Evolutionary conservation across 768 basidiomycete species (phyloP).

Genomic region (Postia placenta): DNA sequence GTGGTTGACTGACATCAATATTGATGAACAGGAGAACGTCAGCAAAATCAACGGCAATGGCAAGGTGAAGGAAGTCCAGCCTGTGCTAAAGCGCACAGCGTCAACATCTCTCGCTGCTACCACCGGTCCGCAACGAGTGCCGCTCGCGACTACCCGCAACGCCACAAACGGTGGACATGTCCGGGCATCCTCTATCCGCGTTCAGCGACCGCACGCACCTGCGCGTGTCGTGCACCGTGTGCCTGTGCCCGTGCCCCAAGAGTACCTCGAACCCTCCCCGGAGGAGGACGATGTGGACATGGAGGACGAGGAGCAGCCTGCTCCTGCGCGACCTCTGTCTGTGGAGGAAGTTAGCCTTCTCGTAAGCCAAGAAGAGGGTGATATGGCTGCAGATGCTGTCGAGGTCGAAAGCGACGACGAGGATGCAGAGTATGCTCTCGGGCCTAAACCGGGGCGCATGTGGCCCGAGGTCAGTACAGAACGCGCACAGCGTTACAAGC

Average conservation of each 20-base stretch:
- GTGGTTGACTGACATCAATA: background rate
- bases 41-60: conserved; percentile 38
- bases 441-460: conserved; percentile 27
- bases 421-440: conserved; percentile 3
- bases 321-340: conserved; percentile 23
- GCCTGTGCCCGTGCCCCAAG: conserved; percentile 29
- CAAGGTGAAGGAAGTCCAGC: conserved; percentile 63
- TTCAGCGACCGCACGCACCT: conserved; percentile 26
- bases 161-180: conserved; percentile 7
- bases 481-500: conserved; percentile 48
- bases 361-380: conserved; percentile 49
- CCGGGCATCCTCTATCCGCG: conserved; percentile 15
- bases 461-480: conserved; percentile 77
- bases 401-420: conserved; percentile 5
- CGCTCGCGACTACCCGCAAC: conserved; percentile 52
- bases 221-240: conserved; percentile 34
- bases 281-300: conserved; percentile 37
- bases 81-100: conserved; percentile 51
- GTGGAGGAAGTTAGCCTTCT: conserved; percentile 38
- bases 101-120: conserved; percentile 61
- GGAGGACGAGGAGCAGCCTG: conserved; percentile 47
- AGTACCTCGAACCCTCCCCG: conserved; percentile 30
- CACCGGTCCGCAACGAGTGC: conserved; percentile 61
- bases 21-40: conserved; percentile 35
- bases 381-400: conserved; percentile 32